These are phyloP conservation scores for Candida arabinofermentans DNA, from an alignment of 805 yeast species.

Conservation along the genomic window DNA sequence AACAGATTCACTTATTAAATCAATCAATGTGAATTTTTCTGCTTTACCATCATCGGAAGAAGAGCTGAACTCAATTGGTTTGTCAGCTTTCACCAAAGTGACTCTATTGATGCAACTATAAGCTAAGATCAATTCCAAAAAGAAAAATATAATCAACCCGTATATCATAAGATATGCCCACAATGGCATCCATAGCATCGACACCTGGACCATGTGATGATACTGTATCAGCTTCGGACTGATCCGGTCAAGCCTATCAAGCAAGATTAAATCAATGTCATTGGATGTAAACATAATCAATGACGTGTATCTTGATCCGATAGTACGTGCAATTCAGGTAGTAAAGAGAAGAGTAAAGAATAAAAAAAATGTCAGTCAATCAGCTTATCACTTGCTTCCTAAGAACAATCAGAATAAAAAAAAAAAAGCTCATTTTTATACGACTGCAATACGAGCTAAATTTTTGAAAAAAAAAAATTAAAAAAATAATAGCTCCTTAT, in stretches of 20 bases:
- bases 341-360: background rate
- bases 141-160: background rate
- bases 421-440: background rate
- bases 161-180: constrained; percentile 10
- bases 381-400: too few relatives aligned
- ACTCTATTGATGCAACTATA: constrained; percentile 13
- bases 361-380: too few relatives aligned
- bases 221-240: constrained; percentile 6
- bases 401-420: background rate
- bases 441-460: too few relatives aligned
- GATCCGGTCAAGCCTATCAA: constrained; percentile 1
- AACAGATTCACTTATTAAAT: constrained; percentile 18
- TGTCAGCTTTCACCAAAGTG: constrained; percentile 4
- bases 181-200: constrained; percentile 9
- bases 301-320: too few relatives aligned
- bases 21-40: constrained; percentile 2
- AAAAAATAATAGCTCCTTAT: constrained; percentile 40
- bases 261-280: constrained; percentile 4
- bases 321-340: too few relatives aligned
- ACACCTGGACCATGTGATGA: constrained; percentile 10
- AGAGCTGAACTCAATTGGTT: constrained; percentile 7
- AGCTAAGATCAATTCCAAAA: background rate
- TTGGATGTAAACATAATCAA: background rate
- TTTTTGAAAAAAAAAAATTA: background rate
- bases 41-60: background rate